phyloP scores from a whole-genome alignment of 2,329 filamentous ascomycete genomes.

The Chaetomiaceae sp. region DNA sequence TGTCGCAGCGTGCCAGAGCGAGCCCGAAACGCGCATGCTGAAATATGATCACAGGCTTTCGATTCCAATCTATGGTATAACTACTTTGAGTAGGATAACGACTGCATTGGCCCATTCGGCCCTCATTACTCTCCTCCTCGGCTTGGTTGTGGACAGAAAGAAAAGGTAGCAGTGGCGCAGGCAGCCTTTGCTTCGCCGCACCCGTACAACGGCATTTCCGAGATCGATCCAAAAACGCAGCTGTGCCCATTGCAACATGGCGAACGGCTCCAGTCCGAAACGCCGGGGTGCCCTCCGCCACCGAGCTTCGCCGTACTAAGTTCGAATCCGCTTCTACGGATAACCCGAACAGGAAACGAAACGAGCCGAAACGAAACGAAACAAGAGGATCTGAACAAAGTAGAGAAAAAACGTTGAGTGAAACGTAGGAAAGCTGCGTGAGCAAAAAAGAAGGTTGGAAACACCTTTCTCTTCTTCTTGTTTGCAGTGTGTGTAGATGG shows the following conservation, averaged over 20 bases:
- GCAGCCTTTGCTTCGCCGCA: background rate
- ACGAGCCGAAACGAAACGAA: background rate
- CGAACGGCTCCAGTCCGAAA: background rate
- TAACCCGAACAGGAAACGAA: too few relatives aligned
- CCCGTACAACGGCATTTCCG: background rate
- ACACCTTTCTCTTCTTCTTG: background rate
- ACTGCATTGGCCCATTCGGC: too few relatives aligned
- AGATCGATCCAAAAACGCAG: background rate
- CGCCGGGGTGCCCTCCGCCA: background rate
- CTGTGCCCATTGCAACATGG: background rate
- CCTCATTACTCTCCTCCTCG: too few relatives aligned
- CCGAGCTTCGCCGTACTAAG: constrained; percentile 1
- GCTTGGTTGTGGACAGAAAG: background rate
- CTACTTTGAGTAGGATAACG: too few relatives aligned
- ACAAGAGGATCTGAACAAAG: background rate
- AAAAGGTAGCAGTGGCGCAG: background rate
- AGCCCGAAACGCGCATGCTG: too few relatives aligned
- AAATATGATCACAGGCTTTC: too few relatives aligned
- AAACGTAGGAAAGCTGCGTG: background rate
- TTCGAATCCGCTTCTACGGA: too few relatives aligned
- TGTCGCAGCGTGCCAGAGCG: too few relatives aligned
- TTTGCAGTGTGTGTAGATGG: background rate
- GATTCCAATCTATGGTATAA: too few relatives aligned
- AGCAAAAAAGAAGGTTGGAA: too few relatives aligned
- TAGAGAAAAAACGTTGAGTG: background rate